Base-by-base conservation (phyloP, 31 red algal genomes). In the Porphyra umbilicalis region DNA sequence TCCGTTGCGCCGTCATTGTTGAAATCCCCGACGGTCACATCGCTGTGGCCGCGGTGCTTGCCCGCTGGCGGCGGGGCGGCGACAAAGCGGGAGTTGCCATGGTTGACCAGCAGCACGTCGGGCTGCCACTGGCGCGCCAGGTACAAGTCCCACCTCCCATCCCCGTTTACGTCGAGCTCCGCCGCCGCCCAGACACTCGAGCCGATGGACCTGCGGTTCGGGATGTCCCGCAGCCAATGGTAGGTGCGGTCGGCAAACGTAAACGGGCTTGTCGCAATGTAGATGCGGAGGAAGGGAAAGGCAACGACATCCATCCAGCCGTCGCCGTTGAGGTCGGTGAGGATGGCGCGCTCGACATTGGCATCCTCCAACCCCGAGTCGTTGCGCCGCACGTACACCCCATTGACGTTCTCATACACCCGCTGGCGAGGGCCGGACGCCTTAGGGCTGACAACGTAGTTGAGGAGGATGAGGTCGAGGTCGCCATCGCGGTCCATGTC, bases 21-120 rank as follows among this genome's bases (percentile, higher is more conserved):
- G 35, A 92, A 92, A 37, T 92, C 90, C 16, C 90, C 90, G 9
- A 80, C 85, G 40, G 86, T 92, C n/a, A 92, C 90, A 34, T 86
- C 85, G 11, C 81, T 32, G 57, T 71, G 57, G 35, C 81, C 81
- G 33, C 33, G 34, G 32, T 75, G 77, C 13, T 80, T 75, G 32
- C 76, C 37, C 32, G 86, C 85, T 32, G 42, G 39, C 8, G 40
- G 44, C 29, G 42, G 78, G 37, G 31, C 74, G 29, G 80, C 77
- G 25, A 80, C 81, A 32, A 89, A 77, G 37, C 88, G 88, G 38
- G 44, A 31, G 3, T 84, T 84, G 80, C 80, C 80, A 10, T n/a
- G 40, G 34, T 92, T 92, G 29, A 76, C 37, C n/a, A 88, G 38
- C 35, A 92, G 10, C 33, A 75, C 35, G 38, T 92, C 86, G 33